Percentiles rank a stretch among this genome's conserved stretches.
Conservation (phyloP, 73 alveolate genomes). For the Paramecium biaurelia region DNA sequence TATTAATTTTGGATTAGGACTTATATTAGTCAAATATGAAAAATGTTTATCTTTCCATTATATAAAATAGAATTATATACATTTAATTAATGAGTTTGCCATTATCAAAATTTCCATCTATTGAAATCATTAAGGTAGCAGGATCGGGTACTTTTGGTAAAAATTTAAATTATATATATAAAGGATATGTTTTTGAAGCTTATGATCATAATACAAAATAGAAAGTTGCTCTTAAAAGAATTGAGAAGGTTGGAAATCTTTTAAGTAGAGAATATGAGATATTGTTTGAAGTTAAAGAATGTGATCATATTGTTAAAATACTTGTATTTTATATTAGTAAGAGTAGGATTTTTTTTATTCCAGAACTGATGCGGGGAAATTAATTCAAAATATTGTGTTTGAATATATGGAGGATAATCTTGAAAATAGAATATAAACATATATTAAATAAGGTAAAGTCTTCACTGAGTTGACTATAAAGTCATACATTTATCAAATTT, state of each 20-base stretch:
- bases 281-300: constrained; percentile 77
- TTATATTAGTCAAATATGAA: too few relatives aligned
- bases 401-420: constrained; percentile 85
- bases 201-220: constrained; percentile 71
- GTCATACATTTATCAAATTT: constrained; percentile 6
- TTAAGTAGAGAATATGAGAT: constrained; percentile 90
- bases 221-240: constrained; percentile 87
- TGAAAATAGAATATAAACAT: constrained; percentile 75
- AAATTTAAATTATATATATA: background rate
- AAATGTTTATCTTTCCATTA: background rate
- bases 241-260: constrained; percentile 86
- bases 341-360: constrained; percentile 81
- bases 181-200: constrained; percentile 94
- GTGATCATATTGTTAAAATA: constrained; percentile 82
- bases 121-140: constrained; percentile 67
- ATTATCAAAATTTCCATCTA: constrained; percentile 57
- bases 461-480: constrained; percentile 42
- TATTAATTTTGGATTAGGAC: background rate
- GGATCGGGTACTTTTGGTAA: constrained; percentile 84
- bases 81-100: background rate
- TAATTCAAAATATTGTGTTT: constrained; percentile 89
- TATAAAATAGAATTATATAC: background rate
- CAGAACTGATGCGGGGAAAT: constrained; percentile 84
- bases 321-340: constrained; percentile 59
- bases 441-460: constrained; percentile 61